Evolutionary conservation across 495 filamentous ascomycete species (phyloP).

Genomic region (Staphylotrichum tortipilum): DNA sequence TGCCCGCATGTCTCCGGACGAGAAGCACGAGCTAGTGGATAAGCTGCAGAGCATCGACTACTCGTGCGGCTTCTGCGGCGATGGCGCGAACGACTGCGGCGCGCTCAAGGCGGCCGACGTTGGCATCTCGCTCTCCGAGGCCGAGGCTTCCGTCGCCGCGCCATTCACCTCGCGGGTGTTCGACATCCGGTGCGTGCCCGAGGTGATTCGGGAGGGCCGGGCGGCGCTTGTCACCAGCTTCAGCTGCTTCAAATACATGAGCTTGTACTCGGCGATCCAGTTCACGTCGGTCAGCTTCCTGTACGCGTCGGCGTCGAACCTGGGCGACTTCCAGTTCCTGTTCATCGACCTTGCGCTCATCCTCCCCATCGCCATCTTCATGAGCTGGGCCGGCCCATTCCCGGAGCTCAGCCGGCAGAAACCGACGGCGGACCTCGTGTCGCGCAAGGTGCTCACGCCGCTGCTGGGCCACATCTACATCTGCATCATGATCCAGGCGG

Average conservation of each 20-base stretch:
- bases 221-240: conserved; percentile 95
- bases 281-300: conserved; percentile 98
- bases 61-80: conserved; percentile 92
- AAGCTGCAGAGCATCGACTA: conserved; percentile 96
- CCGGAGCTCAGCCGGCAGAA: conserved; percentile 70
- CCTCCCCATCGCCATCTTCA: conserved; percentile 93
- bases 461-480: conserved; percentile 83
- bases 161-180: conserved; percentile 95
- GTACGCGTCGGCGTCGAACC: conserved; percentile 89
- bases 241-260: conserved; percentile 99
- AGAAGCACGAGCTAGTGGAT: conserved; percentile 96
- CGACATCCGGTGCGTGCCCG: conserved; percentile 93
- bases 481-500: conserved; percentile 67
- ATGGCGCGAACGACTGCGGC: conserved; percentile 97
- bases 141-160: conserved; percentile 94
- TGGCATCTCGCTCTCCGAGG: conserved; percentile 96
- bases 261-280: conserved; percentile 95
- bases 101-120: conserved; percentile 97
- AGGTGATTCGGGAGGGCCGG: conserved; percentile 89
- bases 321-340: conserved; percentile 96
- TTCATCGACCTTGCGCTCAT: conserved; percentile 93
- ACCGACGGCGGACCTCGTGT: conserved; percentile 88
- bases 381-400: conserved; percentile 91
- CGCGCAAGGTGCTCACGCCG: conserved; percentile 83
- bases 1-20: conserved; percentile 97